Conservation (phyloP, 2,329 filamentous ascomycete genomes). For the Hymenoscyphus occultus region DNA sequence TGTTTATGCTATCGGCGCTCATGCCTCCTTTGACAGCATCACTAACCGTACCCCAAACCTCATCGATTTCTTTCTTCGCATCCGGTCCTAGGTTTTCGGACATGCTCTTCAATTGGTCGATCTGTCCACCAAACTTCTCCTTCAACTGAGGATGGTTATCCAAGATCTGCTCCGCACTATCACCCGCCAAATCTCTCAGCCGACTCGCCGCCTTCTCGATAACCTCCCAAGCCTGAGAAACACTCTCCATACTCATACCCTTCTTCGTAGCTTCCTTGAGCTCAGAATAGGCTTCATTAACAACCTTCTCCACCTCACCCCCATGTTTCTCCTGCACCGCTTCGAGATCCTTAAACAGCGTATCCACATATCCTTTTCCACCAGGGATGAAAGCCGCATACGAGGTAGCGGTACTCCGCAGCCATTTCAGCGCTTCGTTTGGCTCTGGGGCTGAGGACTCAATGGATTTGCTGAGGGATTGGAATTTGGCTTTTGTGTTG, state of each 20-base stretch:
- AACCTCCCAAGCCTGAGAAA: constrained; percentile 58
- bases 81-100: constrained; percentile 70
- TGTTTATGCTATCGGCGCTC: constrained; percentile 49
- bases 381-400: constrained; percentile 73
- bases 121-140: constrained; percentile 65
- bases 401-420: constrained; percentile 63
- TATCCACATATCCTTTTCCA: constrained; percentile 64
- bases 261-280: constrained; percentile 59
- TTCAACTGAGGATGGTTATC: constrained; percentile 72
- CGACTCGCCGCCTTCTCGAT: constrained; percentile 59
- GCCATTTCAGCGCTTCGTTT: constrained; percentile 63
- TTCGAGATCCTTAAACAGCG: constrained; percentile 68
- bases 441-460: constrained; percentile 54
- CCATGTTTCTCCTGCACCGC: constrained; percentile 64
- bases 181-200: constrained; percentile 59
- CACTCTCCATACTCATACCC: constrained; percentile 61
- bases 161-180: constrained; percentile 62
- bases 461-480: constrained; percentile 42
- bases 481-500: constrained; percentile 59
- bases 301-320: constrained; percentile 66
- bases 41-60: constrained; percentile 65
- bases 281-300: constrained; percentile 65
- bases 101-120: constrained; percentile 67
- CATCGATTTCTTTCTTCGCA: constrained; percentile 71
- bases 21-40: constrained; percentile 63